Evolutionary conservation across 2,329 filamentous ascomycete species (phyloP), one percentile per base, ranked within the genome.

Genomic region (Lecanosticta acicola): DNA sequence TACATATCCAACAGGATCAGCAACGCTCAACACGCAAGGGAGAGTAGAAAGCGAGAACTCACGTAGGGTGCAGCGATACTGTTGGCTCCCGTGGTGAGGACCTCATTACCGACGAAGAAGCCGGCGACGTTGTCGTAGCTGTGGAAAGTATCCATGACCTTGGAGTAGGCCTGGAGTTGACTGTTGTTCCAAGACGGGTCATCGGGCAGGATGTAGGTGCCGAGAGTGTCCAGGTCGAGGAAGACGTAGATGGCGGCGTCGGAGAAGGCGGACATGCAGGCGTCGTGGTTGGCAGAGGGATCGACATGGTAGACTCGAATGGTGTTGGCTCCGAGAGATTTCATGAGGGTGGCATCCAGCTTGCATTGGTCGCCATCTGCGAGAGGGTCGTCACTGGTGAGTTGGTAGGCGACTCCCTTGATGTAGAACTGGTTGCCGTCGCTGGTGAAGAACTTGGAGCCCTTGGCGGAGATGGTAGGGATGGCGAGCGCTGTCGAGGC

Each of bases 261-360:
- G 10, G 79, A 81, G 63, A 95, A 87, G 1, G 81, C 83, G 43
- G 74, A 74, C 87, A 95, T 94, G 71, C 88, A 95, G 16, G 76
- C 83, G 47, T 78, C 74, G 66, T 95, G 90, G 63, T 91, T 72
- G 24, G 71, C 79, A 2, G 68, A 65, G 1, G 85, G 71, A 59
- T 94, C 83, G 50, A 95, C 87, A 62, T 94, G 87, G 68, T 95
- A 95, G 48, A 93, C 85, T 46, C 89, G 86, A 60, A 94, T 88
- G 21, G 84, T 77, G 65, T 94, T 94, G 63, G 85, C 80, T 51
- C 87, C 87, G 43, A 95, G 73, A 14, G 81, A 79, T 65, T 86
- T 77, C 85, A 94, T 94, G 61, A 90, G 74, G 13, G 71, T 65
- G 34, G 83, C 83, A 70, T 95, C 89, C 56, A 81, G 79, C 58